Percentiles rank a stretch among this genome's conserved stretches.
phyloP scores from a whole-genome alignment of 768 basidiomycete species.

The Mycena floridula region DNA sequence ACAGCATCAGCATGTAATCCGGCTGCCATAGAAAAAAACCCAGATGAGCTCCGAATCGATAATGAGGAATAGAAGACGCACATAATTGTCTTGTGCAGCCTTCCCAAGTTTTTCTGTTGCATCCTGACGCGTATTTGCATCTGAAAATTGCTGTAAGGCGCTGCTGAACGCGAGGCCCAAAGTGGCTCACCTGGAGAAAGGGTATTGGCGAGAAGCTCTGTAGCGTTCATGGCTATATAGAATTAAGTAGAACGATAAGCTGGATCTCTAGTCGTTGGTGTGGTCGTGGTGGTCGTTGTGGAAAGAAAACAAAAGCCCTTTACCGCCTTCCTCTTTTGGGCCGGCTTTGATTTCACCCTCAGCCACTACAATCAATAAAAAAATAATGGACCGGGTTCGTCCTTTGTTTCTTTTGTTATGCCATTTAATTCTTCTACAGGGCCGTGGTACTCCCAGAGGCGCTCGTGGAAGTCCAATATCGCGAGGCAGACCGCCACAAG shows the following conservation, averaged over 20 bases:
- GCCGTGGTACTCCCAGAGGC: constrained; percentile 41
- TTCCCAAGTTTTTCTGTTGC: constrained; percentile 86
- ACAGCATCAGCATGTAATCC: constrained; percentile 89
- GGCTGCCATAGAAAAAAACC: constrained; percentile 70
- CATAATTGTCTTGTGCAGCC: constrained; percentile 85
- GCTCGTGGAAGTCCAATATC: constrained; percentile 46
- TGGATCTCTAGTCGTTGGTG: not conserved
- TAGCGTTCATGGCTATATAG: constrained; percentile 73
- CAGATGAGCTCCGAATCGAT: constrained; percentile 14
- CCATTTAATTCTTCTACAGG: constrained; percentile 11
- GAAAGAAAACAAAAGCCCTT: constrained; percentile 1
- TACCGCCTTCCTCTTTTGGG: not conserved
- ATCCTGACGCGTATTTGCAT: constrained; percentile 85
- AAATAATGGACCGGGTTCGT: constrained; percentile 62
- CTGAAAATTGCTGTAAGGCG: constrained; percentile 35
- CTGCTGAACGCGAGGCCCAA: constrained; percentile 23
- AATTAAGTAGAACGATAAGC: not conserved
- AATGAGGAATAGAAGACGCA: constrained; percentile 37
- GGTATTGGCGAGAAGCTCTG: constrained; percentile 86
- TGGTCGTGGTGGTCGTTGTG: constrained; percentile 2
- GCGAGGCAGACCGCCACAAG: constrained; percentile 41
- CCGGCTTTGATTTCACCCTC: constrained; percentile 6
- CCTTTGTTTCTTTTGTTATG: constrained; percentile 16
- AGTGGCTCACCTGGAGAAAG: constrained; percentile 69
- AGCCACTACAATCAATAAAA: constrained; percentile 14